These are phyloP conservation scores for Aspergillus tamarii DNA, from an alignment of 2,329 filamentous ascomycete genomes.

Conservation along the genomic window DNA sequence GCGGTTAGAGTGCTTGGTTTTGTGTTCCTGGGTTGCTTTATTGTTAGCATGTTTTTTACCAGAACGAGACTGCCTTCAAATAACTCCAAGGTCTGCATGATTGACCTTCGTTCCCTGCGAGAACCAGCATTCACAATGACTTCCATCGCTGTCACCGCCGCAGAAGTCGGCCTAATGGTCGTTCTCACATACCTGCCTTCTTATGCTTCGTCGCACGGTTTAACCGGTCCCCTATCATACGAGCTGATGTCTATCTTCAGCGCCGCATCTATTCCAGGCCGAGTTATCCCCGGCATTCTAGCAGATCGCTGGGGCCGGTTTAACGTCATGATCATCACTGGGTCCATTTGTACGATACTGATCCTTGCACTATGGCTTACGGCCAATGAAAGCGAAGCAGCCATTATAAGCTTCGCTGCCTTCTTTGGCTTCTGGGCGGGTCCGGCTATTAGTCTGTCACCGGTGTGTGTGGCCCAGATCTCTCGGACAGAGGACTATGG, in stretches of 20 bases:
- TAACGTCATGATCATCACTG: slow-evolving; percentile 29
- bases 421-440: slow-evolving; percentile 30
- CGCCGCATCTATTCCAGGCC: slow-evolving; percentile 22
- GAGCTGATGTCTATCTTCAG: slow-evolving; percentile 26
- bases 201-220: slow-evolving; percentile 19
- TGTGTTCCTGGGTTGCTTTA: slow-evolving; percentile 3
- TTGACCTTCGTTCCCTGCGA: slow-evolving; percentile 18
- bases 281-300: slow-evolving; percentile 29
- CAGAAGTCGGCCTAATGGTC: slow-evolving; percentile 24
- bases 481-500: slow-evolving; percentile 32
- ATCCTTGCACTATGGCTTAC: slow-evolving; percentile 30
- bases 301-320: slow-evolving; percentile 30
- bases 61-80: slow-evolving; percentile 19
- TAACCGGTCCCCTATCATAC: slow-evolving; percentile 17
- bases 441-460: slow-evolving; percentile 30
- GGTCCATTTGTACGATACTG: slow-evolving; percentile 23
- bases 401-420: slow-evolving; percentile 28
- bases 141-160: slow-evolving; percentile 19
- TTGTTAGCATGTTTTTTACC: background rate
- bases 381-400: slow-evolving; percentile 14
- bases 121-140: slow-evolving; percentile 20
- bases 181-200: slow-evolving; percentile 25
- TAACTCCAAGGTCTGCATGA: background rate
- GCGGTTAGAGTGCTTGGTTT: slow-evolving; percentile 14
- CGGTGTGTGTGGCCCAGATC: slow-evolving; percentile 34